Base-by-base conservation (phyloP, 768 basidiomycete genomes). In the Solioccasus polychromus region DNA sequence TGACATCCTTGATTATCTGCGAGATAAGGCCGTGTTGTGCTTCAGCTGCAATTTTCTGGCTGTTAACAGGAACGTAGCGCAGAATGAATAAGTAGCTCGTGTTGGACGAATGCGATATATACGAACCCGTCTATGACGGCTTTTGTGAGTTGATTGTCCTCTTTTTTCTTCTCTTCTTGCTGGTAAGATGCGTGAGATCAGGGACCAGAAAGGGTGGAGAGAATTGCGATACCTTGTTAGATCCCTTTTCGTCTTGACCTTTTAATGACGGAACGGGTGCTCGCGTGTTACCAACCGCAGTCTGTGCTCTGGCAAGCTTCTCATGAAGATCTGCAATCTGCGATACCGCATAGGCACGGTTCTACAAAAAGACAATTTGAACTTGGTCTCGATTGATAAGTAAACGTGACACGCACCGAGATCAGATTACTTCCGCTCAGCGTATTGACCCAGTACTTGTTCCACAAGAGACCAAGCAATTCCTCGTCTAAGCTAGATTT, bases 381-480 rank as follows among this genome's bases (percentile, higher is more conserved):
- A 32, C 31, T 12, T 32, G 6, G 6, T 32, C 5, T 5, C 14
- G 14, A 12, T 32, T 12, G n/a, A 32, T 4, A n/a, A n/a, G 4
- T 25, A 17, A 6, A 15, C 6, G 14, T 7, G 41, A 17, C 4
- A 64, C 83, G 24, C 46, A 97, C 95, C 18, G 92, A 92, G 40
- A 97, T 87, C 38, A 98, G 66, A 5, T 93, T 87, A 60, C 91
- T 95, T 60, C 92, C 90, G 57, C 89, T 92, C 30, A 99, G 74
- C 3, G 96, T 99, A 58, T 93, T 93, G 20, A 96, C 92, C 96
- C 96, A 99, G 58, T 99, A 99, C 68, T 97, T 98, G 70, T 99
- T 98, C 95, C 95, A 98, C 43, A 99, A 68, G 61, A 94, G 70
- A 18, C 88, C 89, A 34, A 99, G 75, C 3, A 99, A 71, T 58